Base-by-base conservation (phyloP, 1,139 yeast genomes). In the Scheffersomyces parashehatae region DNA sequence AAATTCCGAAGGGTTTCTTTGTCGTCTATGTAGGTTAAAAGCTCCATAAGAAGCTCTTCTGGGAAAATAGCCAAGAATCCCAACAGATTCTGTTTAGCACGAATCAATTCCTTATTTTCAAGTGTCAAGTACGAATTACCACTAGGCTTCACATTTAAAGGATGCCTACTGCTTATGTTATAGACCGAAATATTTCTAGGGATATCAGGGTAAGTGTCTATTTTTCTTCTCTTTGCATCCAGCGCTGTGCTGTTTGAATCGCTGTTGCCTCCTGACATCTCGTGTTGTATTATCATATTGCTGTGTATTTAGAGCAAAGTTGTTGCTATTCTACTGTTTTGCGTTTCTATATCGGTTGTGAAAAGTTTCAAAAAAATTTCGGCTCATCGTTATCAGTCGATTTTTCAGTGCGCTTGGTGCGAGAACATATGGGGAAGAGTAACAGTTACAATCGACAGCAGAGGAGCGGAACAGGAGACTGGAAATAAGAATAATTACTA, bases 81-180 rank as follows among this genome's bases (percentile, higher is more conserved):
- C 59, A 85, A 67, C 34, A 74, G 70, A 26, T 64, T 53, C 5
- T 56, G 51, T 32, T 74, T 63, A 12, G 65, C 54, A 5, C 52
- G 43, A 1, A 56, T 53, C 4, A 53, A 49, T n/a, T 57, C 59
- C 12, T 38, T 41, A 14, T 52, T 46, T 40, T 58, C 32, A 48
- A 58, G 47, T 44, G 62, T 47, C 15, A 73, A 51, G 37, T 63
- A 57, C 15, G 74, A 73, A 55, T 88, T 88, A 3, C 95, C 95
- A 35, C 77, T 68, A 0, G 96, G 96, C 52, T 79, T 81, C 15
- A 88, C 85, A 44, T 86, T 85, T 29, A 87, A 65, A 0, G 96
- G 95, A 55, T 88, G 96, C 39, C 70, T 65, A 7, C 70, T 59
- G 29, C 58, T 56, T 12, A 55, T 54, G 11, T 64, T 53, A 28